Evolutionary conservation across 2,329 filamentous ascomycete genomes (phyloP).

Genomic region (Xylariomycetidae sp.): DNA sequence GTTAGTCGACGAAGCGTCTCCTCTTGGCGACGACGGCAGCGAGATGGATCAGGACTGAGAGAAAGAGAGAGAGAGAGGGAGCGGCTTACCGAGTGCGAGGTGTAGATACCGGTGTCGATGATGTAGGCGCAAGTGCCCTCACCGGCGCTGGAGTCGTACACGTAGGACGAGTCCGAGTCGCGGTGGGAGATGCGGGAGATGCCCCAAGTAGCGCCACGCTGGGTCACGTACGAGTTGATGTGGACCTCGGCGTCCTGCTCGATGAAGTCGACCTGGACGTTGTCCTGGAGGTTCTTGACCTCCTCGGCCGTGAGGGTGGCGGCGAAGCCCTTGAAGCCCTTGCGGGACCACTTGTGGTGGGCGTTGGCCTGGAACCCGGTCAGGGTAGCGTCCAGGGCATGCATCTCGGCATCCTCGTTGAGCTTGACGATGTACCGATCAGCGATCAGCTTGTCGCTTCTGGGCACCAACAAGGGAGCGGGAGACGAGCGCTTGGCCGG

Average conservation of each 20-base stretch:
- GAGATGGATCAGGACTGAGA: too few species aligned
- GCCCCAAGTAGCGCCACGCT: slow-evolving; percentile 34
- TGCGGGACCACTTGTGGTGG: slow-evolving; percentile 26
- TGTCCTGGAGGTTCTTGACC: slow-evolving; percentile 32
- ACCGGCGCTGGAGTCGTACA: slow-evolving; percentile 38
- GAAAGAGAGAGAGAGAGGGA: too few species aligned
- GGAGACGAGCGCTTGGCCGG: slow-evolving; percentile 23
- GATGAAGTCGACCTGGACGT: slow-evolving; percentile 30
- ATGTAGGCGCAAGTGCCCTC: slow-evolving; percentile 43
- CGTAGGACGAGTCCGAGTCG: slow-evolving; percentile 29
- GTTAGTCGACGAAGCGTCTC: too few species aligned
- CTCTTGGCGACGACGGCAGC: too few species aligned
- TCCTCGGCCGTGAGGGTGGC: slow-evolving; percentile 37
- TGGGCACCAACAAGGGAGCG: slow-evolving; percentile 23
- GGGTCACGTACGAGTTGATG: slow-evolving; percentile 16
- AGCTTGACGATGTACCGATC: slow-evolving; percentile 41
- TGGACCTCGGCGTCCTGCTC: slow-evolving; percentile 26
- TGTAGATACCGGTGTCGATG: slow-evolving; percentile 48
- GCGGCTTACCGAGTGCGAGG: slow-evolving; percentile 35
- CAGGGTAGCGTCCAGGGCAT: slow-evolving; percentile 26
- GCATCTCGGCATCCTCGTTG: slow-evolving; percentile 26
- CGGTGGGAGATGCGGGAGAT: slow-evolving; percentile 40
- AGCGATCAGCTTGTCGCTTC: slow-evolving; percentile 22
- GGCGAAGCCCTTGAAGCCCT: slow-evolving; percentile 35
- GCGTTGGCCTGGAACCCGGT: too few species aligned